Evolutionary conservation across 2,329 filamentous ascomycete species (phyloP).

Genomic region (Pyricularia sp.): DNA sequence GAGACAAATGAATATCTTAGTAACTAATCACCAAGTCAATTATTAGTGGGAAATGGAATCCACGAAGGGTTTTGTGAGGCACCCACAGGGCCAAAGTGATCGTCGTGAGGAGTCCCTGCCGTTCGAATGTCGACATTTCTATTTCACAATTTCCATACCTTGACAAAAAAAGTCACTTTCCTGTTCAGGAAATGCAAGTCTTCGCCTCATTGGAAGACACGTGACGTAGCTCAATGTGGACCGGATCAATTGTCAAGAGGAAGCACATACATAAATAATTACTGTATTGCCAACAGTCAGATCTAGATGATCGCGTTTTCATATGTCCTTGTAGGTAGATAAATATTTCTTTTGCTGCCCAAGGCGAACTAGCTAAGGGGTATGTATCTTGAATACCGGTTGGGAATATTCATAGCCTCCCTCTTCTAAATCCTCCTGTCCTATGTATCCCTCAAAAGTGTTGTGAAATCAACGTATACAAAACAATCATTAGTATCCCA

Average conservation of each 20-base stretch:
- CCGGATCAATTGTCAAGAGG: background rate
- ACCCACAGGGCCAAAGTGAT: background rate
- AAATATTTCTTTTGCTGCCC: background rate
- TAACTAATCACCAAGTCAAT: no score
- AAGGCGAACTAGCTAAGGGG: background rate
- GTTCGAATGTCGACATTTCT: background rate
- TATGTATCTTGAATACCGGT: background rate
- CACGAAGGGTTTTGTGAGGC: background rate
- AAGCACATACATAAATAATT: no score
- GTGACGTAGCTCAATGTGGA: background rate
- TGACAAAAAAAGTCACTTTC: background rate
- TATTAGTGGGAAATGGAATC: no score
- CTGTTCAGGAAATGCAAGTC: background rate
- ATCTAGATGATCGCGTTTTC: background rate
- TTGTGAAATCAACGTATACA: background rate
- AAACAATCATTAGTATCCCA: background rate
- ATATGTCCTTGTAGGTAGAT: background rate
- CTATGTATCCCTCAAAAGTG: background rate
- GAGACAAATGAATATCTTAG: no score
- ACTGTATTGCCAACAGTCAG: no score
- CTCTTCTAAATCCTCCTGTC: background rate
- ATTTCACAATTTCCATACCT: background rate
- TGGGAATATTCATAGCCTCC: background rate
- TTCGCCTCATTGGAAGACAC: background rate
- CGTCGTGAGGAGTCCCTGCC: background rate